These are phyloP conservation scores for Crithidia fasciculata DNA, from an alignment of 208 protist genomes.

Conservation along the genomic window DNA sequence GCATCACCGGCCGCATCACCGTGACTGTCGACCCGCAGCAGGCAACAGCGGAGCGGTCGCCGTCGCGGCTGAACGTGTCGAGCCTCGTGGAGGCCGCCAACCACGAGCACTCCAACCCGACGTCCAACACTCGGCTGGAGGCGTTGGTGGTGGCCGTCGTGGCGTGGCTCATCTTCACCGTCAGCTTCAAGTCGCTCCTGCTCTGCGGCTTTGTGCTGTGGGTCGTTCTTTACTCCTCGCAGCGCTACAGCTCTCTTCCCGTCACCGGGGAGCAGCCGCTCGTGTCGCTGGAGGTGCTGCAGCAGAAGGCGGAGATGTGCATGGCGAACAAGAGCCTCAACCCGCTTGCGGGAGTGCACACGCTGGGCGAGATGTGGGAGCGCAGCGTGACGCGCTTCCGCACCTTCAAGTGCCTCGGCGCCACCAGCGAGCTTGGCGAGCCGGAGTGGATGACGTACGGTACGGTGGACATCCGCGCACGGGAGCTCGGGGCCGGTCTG, in stretches of 20 bases:
- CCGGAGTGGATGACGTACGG: conserved; percentile 79
- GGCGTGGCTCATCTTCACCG: conserved; percentile 42
- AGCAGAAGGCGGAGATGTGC: conserved; percentile 40
- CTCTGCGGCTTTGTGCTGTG: conserved; percentile 34
- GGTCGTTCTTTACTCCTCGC: conserved; percentile 45
- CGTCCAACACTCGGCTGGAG: conserved; percentile 54
- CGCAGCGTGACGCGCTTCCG: conserved; percentile 58
- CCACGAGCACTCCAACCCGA: conserved; percentile 77
- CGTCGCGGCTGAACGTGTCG: conserved; percentile 43
- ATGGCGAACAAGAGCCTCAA: conserved; percentile 35
- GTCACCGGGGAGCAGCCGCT: conserved; percentile 42
- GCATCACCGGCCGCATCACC: conserved; percentile 50
- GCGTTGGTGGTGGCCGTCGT: conserved; percentile 39
- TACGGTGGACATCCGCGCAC: conserved; percentile 62
- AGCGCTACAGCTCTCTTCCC: conserved; percentile 41
- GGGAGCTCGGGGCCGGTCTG: conserved; percentile 78
- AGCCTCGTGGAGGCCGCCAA: conserved; percentile 65
- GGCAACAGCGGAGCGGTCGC: conserved; percentile 10
- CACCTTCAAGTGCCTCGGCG: conserved; percentile 66
- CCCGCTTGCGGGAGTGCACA: conserved; percentile 42
- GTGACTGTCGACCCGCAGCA: conserved; percentile 18
- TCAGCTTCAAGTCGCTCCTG: conserved; percentile 49
- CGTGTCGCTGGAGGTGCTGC: conserved; percentile 56
- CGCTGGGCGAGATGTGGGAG: conserved; percentile 73
- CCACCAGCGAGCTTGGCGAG: conserved; percentile 49